These are phyloP conservation scores for Astrocystis sublimbata DNA, from an alignment of 495 filamentous ascomycete genomes.

Conservation along the genomic window DNA sequence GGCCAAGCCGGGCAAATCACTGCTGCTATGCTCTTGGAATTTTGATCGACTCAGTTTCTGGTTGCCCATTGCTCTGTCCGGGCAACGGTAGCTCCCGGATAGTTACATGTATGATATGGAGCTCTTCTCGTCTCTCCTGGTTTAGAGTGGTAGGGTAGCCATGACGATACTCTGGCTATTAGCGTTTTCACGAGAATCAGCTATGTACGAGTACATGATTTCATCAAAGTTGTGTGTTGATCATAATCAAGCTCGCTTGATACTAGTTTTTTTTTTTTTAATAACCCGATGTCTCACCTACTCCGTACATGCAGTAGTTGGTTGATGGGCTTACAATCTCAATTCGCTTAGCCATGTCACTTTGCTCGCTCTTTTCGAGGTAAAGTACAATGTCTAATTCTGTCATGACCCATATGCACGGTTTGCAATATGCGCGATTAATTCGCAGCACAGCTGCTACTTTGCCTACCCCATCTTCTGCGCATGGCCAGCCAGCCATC, in stretches of 20 bases:
- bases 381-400: not conserved
- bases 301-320: not conserved
- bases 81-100: not conserved
- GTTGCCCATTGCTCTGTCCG: not conserved
- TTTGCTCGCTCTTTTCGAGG: not conserved
- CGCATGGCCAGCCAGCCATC: not conserved
- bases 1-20: conserved; percentile 12
- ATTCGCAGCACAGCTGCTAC: not conserved
- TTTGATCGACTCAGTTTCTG: conserved; percentile 5
- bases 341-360: not conserved
- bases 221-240: not conserved
- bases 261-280: not conserved
- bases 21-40: too few relatives aligned
- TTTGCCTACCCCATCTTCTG: not conserved
- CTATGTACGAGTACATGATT: too few relatives aligned
- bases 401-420: not conserved
- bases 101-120: not conserved
- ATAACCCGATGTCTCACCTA: too few relatives aligned
- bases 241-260: not conserved
- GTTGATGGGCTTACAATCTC: not conserved
- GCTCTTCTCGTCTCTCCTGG: not conserved
- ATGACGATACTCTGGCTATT: too few relatives aligned
- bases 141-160: too few relatives aligned
- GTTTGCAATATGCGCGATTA: conserved; percentile 18
- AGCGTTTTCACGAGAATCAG: too few relatives aligned